phyloP scores from a whole-genome alignment of 345 rosid species.

The Brassica cretica region DNA sequence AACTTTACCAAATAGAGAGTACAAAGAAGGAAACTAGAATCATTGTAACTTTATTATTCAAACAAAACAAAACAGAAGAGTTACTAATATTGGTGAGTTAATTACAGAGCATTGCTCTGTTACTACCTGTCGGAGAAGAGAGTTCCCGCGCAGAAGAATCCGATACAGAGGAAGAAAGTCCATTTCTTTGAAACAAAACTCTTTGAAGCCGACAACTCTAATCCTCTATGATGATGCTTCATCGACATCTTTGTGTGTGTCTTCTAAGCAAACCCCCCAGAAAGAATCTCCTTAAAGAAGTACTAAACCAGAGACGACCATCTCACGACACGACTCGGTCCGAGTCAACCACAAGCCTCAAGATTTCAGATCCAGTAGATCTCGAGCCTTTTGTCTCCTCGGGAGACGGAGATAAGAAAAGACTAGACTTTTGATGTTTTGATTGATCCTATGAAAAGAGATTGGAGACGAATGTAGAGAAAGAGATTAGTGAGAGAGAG shows the following conservation, averaged over 20 bases:
- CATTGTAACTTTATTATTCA: background rate
- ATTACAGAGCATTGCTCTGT: conserved; percentile 1
- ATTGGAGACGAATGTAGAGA: conserved; percentile 16
- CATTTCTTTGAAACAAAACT: conserved; percentile 72
- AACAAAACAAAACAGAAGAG: background rate
- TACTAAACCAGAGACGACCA: conserved; percentile 16
- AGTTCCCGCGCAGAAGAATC: conserved; percentile 93
- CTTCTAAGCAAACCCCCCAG: background rate
- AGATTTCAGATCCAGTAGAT: conserved; percentile 34
- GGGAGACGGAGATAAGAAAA: conserved; percentile 6
- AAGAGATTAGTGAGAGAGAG: conserved; percentile 9
- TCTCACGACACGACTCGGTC: conserved; percentile 12
- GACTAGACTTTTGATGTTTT: background rate
- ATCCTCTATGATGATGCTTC: conserved; percentile 38
- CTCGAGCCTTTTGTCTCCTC: background rate
- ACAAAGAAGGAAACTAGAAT: background rate
- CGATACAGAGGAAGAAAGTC: conserved; percentile 79
- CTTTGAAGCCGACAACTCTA: conserved; percentile 40
- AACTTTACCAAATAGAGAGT: conserved; percentile 25
- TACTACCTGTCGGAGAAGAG: conserved; percentile 87
- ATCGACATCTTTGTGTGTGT: conserved; percentile 23
- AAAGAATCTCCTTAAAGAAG: conserved; percentile 9
- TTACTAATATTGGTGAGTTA: background rate
- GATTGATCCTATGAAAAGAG: conserved; percentile 33
- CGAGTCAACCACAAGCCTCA: conserved; percentile 14